Percentiles rank a stretch among this genome's conserved stretches.
Conservation (phyloP, 768 basidiomycete genomes). For the Pleurotus tuber-regium region DNA sequence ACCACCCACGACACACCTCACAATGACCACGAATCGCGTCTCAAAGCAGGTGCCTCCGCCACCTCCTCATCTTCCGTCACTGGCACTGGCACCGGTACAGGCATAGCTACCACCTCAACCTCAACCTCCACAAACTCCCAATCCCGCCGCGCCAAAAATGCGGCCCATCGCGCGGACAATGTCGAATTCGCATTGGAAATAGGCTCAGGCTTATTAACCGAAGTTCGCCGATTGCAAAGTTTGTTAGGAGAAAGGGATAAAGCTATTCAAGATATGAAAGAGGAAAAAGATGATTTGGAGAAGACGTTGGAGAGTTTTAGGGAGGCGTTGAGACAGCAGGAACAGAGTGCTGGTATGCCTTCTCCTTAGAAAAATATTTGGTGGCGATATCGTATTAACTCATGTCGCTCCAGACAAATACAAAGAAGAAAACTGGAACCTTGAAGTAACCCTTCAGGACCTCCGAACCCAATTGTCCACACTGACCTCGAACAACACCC, state of each 20-base stretch:
- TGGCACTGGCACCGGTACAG: too few species aligned
- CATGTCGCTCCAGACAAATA: slow-evolving; percentile 67
- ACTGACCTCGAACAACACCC: slow-evolving; percentile 59
- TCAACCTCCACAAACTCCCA: too few species aligned
- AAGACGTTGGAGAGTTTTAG: slow-evolving; percentile 73
- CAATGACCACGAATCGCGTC: slow-evolving; percentile 60
- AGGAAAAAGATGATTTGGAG: slow-evolving; percentile 89
- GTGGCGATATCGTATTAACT: too few species aligned
- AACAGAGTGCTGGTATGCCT: slow-evolving; percentile 76
- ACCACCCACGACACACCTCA: slow-evolving; percentile 55
- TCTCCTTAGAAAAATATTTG: too few species aligned
- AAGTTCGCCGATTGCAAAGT: slow-evolving; percentile 88
- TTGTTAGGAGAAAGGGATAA: slow-evolving; percentile 91
- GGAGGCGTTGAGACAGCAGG: slow-evolving; percentile 73
- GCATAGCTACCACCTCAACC: too few species aligned
- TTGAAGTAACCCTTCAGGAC: slow-evolving; percentile 91
- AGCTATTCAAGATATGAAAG: slow-evolving; percentile 85
- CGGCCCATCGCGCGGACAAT: slow-evolving; percentile 85
- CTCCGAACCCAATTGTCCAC: slow-evolving; percentile 68
- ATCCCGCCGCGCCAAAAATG: slow-evolving; percentile 87
- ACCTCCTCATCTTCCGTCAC: too few species aligned
- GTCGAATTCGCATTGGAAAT: slow-evolving; percentile 99
- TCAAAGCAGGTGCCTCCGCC: slow-evolving; percentile 68
- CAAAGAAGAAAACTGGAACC: slow-evolving; percentile 99
- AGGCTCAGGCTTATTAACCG: slow-evolving; percentile 86